phyloP scores from a whole-genome alignment of 2,329 filamentous ascomycete genomes.

The Ophiosphaerella korrae region DNA sequence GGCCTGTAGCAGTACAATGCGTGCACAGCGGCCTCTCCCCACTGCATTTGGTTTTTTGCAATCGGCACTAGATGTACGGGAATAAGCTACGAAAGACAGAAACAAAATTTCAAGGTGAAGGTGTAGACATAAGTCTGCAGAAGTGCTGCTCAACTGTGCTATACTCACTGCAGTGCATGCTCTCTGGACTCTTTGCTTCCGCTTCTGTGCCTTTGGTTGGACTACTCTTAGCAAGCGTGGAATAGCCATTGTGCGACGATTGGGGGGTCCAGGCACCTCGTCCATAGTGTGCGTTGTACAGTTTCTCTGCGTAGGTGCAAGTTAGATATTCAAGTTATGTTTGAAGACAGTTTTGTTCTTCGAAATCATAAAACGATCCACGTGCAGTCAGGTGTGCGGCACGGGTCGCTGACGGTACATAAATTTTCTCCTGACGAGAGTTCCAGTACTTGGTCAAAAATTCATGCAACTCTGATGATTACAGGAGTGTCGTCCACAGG shows the following conservation, averaged over 20 bases:
- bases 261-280: background rate
- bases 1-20: constrained; percentile 41
- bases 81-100: background rate
- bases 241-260: constrained; percentile 21
- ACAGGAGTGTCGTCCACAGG: too few species aligned
- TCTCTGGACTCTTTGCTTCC: constrained; percentile 14
- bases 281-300: background rate
- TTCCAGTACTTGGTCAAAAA: too few species aligned
- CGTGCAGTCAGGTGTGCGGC: too few species aligned
- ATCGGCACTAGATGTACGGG: constrained; percentile 36
- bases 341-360: too few species aligned
- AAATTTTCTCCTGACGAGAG: too few species aligned
- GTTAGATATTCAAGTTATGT: too few species aligned
- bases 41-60: constrained; percentile 50
- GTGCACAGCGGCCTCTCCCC: constrained; percentile 45
- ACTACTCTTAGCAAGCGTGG: constrained; percentile 19
- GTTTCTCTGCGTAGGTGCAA: too few species aligned
- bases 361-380: too few species aligned
- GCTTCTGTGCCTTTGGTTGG: constrained; percentile 4
- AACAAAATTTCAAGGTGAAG: constrained; percentile 10
- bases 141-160: too few species aligned
- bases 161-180: constrained; percentile 20
- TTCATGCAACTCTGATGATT: too few species aligned
- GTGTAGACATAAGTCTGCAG: too few species aligned
- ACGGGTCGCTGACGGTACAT: too few species aligned